A percentile compares a stretch with the other conserved stretches of the same genome.
Conservation (phyloP, 2,329 filamentous ascomycete genomes). For the Phyllosticta citribraziliensis region DNA sequence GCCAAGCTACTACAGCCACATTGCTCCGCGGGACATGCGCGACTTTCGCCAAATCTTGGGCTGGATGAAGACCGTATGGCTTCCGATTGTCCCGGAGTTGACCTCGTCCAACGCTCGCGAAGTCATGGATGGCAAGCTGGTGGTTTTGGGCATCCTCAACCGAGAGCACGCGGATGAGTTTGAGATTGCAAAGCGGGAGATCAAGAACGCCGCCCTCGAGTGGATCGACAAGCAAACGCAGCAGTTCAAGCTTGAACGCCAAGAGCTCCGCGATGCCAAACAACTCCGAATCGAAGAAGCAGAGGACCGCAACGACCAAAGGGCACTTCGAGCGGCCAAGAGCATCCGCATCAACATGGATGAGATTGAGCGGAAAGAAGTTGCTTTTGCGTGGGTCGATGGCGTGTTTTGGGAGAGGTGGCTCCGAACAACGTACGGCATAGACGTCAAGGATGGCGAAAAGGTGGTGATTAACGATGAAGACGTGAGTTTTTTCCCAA, state of each 20-base stretch:
- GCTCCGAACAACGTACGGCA: conserved; percentile 89
- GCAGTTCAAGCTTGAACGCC: conserved; percentile 82
- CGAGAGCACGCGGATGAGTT: conserved; percentile 73
- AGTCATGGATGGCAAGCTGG: conserved; percentile 88
- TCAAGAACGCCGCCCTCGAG: conserved; percentile 90
- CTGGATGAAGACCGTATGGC: conserved; percentile 96
- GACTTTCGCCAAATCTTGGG: conserved; percentile 68
- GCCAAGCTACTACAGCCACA: conserved; percentile 78
- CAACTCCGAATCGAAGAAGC: conserved; percentile 94
- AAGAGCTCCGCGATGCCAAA: conserved; percentile 89
- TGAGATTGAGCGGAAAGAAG: conserved; percentile 74
- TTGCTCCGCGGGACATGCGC: conserved; percentile 82
- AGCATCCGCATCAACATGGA: conserved; percentile 86
- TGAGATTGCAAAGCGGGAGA: conserved; percentile 66
- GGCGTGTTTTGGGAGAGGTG: conserved; percentile 96
- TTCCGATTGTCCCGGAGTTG: conserved; percentile 89
- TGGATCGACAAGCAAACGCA: conserved; percentile 97
- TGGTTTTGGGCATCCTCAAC: conserved; percentile 85
- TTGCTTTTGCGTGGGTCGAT: conserved; percentile 95
- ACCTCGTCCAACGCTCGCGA: conserved; percentile 85
- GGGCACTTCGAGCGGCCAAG: conserved; percentile 78
- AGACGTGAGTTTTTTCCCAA: conserved; percentile 57
- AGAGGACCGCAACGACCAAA: conserved; percentile 82
- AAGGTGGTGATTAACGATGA: conserved; percentile 95
- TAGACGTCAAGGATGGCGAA: conserved; percentile 77